Evolutionary conservation across 306 rosid species (phyloP).

Genomic region (Prunus dulcis): DNA sequence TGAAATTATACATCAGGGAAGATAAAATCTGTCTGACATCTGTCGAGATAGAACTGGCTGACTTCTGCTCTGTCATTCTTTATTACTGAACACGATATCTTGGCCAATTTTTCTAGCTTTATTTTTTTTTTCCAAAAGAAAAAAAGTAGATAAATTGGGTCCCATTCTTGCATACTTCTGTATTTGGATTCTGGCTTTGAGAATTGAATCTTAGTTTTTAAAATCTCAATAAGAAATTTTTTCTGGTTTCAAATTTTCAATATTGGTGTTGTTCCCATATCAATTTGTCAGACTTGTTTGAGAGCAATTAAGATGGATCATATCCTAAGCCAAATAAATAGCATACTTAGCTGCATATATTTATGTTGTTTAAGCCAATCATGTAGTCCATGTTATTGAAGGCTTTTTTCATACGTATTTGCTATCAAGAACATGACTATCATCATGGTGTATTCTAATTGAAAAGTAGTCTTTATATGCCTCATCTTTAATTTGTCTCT

Average conservation of each 20-base stretch:
- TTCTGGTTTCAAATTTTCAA: too few species aligned
- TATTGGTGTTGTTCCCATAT: not conserved
- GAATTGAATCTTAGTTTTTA: not conserved
- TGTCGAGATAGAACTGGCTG: not conserved
- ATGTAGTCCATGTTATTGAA: not conserved
- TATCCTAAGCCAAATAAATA: not conserved
- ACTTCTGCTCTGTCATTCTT: not conserved
- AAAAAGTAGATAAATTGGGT: not conserved
- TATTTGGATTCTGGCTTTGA: slow-evolving; percentile 1
- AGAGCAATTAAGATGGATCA: not conserved
- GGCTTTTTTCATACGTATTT: not conserved
- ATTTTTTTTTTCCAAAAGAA: not conserved
- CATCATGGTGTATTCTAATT: not conserved
- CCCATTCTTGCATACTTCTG: not conserved
- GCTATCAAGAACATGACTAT: not conserved
- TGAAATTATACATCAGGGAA: not conserved
- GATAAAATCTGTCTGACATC: not conserved
- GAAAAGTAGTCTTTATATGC: not conserved
- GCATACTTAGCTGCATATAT: not conserved
- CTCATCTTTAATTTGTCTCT: slow-evolving; percentile 4
- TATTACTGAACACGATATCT: not conserved
- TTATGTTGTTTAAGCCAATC: not conserved
- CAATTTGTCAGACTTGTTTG: not conserved
- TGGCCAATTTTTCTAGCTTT: not conserved
- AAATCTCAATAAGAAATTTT: not conserved